A percentile compares a stretch with the other conserved stretches of the same genome.
Evolutionary conservation across 805 yeast genomes (phyloP).

Genomic region (Saturnispora saitoi): DNA sequence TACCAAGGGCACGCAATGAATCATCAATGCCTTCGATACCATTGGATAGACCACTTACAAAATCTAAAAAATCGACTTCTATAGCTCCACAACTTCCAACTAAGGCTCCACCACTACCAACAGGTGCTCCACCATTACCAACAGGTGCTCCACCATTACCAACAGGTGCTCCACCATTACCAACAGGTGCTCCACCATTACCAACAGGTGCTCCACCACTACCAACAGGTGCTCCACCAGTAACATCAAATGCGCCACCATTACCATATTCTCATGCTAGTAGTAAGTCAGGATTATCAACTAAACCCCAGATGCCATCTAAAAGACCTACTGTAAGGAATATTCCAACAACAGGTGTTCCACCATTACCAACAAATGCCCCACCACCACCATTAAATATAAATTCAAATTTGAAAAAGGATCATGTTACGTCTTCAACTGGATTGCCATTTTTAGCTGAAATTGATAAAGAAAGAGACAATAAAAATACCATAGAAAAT

Average conservation of each 20-base stretch:
- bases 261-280: neutral
- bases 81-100: conserved; percentile 17
- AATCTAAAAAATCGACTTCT: neutral
- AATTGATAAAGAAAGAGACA: conserved; percentile 35
- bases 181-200: conserved; percentile 10
- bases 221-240: conserved; percentile 12
- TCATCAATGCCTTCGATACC: conserved; percentile 21
- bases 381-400: conserved; percentile 16
- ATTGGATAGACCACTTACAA: neutral
- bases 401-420: conserved; percentile 5
- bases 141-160: conserved; percentile 11
- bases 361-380: conserved; percentile 18
- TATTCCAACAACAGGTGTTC: neutral
- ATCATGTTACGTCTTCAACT: conserved; percentile 12
- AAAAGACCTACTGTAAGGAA: conserved; percentile 1
- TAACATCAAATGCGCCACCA: conserved; percentile 16
- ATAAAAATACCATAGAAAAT: too few relatives aligned
- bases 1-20: conserved; percentile 20
- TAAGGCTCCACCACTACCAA: conserved; percentile 4
- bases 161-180: conserved; percentile 15
- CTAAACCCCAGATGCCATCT: neutral
- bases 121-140: conserved; percentile 10
- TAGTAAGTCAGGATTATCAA: neutral
- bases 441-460: conserved; percentile 49
- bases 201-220: conserved; percentile 9